phyloP scores from a whole-genome alignment of 106 monocot species.

The Xerophyta viscosa region DNA sequence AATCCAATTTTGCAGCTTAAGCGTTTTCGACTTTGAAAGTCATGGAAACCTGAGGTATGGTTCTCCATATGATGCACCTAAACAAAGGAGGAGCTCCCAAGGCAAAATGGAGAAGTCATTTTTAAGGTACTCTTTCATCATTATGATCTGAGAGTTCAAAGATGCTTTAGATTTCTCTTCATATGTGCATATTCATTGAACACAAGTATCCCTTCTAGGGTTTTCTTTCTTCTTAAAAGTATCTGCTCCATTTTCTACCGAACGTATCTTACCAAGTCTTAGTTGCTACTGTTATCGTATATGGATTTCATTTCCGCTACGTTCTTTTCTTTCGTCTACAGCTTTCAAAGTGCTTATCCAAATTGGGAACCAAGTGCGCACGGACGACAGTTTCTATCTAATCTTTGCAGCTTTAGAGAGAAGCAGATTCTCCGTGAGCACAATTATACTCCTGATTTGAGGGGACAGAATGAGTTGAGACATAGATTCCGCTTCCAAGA shows the following conservation, averaged over 20 bases:
- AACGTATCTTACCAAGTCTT: no score
- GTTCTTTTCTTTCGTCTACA: no score
- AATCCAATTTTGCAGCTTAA: constrained; percentile 45
- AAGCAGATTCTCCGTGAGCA: constrained; percentile 22
- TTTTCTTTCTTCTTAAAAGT: no score
- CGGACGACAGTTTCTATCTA: constrained; percentile 45
- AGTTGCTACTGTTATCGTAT: no score
- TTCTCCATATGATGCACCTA: constrained; percentile 65
- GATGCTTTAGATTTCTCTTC: no score
- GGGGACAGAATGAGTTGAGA: constrained; percentile 20
- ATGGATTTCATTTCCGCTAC: no score
- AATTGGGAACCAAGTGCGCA: constrained; percentile 65
- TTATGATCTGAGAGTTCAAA: no score
- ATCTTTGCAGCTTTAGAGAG: constrained; percentile 57
- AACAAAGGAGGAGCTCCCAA: constrained; percentile 71
- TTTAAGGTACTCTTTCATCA: constrained; percentile 81
- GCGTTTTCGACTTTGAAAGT: constrained; percentile 79
- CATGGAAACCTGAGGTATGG: constrained; percentile 93
- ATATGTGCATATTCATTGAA: no score
- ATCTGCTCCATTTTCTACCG: no score
- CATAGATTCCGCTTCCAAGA: constrained; percentile 20
- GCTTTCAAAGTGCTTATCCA: constrained; percentile 68
- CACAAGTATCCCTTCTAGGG: no score
- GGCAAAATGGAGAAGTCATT: constrained; percentile 99
- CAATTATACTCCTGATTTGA: background rate